A percentile compares a stretch with the other conserved stretches of the same genome.
phyloP scores from a whole-genome alignment of 2,329 filamentous ascomycete species.

The Penicillium sp. region DNA sequence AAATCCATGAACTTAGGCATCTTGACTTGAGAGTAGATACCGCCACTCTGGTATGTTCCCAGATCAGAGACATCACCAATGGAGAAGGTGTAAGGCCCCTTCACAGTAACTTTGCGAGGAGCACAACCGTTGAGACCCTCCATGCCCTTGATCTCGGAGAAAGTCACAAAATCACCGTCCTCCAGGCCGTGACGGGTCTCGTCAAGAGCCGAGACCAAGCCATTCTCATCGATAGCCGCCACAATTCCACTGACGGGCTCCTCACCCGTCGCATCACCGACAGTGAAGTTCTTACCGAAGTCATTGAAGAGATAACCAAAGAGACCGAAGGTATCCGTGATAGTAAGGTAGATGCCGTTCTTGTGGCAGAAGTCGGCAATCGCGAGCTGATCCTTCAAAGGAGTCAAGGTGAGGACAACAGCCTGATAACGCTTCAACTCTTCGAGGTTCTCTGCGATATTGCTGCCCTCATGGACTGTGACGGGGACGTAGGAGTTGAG shows the following conservation, averaged over 20 bases:
- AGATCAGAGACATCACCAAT: slow-evolving; percentile 85
- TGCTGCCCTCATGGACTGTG: slow-evolving; percentile 56
- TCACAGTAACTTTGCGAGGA: slow-evolving; percentile 83
- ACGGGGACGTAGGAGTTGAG: slow-evolving; percentile 95
- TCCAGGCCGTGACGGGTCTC: slow-evolving; percentile 91
- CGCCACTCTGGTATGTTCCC: slow-evolving; percentile 78
- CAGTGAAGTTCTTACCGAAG: slow-evolving; percentile 87
- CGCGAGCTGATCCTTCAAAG: slow-evolving; percentile 67
- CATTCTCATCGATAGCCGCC: slow-evolving; percentile 78
- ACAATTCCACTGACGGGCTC: slow-evolving; percentile 79
- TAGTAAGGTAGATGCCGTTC: slow-evolving; percentile 83
- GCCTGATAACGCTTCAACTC: slow-evolving; percentile 87
- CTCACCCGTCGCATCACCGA: slow-evolving; percentile 84
- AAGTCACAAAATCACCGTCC: slow-evolving; percentile 93
- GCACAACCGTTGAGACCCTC: slow-evolving; percentile 73
- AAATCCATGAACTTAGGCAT: slow-evolving; percentile 94
- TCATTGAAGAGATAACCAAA: slow-evolving; percentile 97
- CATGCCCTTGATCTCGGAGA: slow-evolving; percentile 87
- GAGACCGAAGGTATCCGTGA: slow-evolving; percentile 81
- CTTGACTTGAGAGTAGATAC: slow-evolving; percentile 91
- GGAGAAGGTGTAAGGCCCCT: slow-evolving; percentile 93
- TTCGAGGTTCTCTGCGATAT: slow-evolving; percentile 64
- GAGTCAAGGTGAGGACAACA: slow-evolving; percentile 77
- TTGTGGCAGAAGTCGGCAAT: slow-evolving; percentile 90
- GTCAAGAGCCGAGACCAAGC: slow-evolving; percentile 82